Percentiles rank a stretch among this genome's conserved stretches.
Conservation (phyloP, 169 alveolate genomes). For the Plasmodium coatneyi region DNA sequence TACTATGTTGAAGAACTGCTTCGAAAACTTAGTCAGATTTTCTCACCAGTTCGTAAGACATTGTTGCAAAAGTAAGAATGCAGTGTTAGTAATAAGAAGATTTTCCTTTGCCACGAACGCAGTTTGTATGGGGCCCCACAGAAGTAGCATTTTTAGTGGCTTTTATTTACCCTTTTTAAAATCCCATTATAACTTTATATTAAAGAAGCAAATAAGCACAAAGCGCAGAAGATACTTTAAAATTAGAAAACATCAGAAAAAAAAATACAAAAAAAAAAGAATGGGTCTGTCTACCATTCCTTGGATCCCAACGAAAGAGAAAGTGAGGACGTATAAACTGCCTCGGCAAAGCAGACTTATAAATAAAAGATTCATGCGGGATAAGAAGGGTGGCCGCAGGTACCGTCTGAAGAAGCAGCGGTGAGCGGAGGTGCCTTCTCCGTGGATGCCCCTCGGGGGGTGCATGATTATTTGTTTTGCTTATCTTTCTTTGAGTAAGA, state of each 20-base stretch:
- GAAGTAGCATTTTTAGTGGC: conserved; percentile 1
- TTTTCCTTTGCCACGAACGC: conserved; percentile 5
- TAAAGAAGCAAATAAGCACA: conserved; percentile 78
- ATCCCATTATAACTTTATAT: conserved; percentile 8
- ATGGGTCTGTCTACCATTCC: conserved; percentile 82
- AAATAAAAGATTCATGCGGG: conserved; percentile 80
- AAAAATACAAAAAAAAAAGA: conserved; percentile 83
- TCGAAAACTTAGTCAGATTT: conserved; percentile 5
- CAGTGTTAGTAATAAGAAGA: conserved; percentile 3
- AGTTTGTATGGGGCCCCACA: not conserved
- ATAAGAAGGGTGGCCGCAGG: conserved; percentile 75
- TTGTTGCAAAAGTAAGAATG: conserved; percentile 16
- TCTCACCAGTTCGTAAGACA: conserved; percentile 49
- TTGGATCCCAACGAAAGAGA: conserved; percentile 82
- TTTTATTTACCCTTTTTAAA: not conserved
- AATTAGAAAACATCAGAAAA: conserved; percentile 86
- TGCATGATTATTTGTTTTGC: not conserved
- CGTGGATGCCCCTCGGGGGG: not conserved
- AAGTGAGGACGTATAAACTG: conserved; percentile 71
- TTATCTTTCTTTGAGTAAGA: not conserved
- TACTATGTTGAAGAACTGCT: conserved; percentile 68
- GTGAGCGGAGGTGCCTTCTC: conserved; percentile 3
- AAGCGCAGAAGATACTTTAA: conserved; percentile 83
- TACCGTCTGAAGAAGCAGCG: conserved; percentile 73
- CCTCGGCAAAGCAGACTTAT: conserved; percentile 83